Base-by-base conservation (phyloP, 2,329 filamentous ascomycete genomes). In the Pyricularia pennisetigena region DNA sequence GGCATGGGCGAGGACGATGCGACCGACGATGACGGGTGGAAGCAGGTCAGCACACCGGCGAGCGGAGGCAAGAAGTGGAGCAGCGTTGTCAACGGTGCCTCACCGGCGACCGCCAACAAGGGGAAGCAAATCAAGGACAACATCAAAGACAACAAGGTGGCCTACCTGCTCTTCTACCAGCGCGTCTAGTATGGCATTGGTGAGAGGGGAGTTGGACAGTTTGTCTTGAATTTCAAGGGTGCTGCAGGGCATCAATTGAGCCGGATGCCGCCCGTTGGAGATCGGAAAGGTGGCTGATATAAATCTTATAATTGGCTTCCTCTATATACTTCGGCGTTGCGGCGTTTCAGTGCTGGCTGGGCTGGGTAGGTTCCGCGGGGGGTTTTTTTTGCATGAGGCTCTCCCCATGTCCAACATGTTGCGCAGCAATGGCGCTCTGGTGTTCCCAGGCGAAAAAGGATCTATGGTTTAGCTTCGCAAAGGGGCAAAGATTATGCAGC, bases 111-210 rank as follows among this genome's bases (percentile, higher is more conserved):
- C 74, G 80, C 81, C 79, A 79, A 82, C 80, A 84, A 86, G 81
- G 72, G 82, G 74, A 83, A 86, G 79, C 78, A 87, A 78, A 71
- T 82, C 76, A 83, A 87, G 78, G 88, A 88, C 73, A 86, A 80
- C 72, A 85, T 91, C 75, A 93, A 92, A 79, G 94, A 98, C 78
- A 97, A 94, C 83, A 97, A 97, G 83, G 94, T 97, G 69, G 95
- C 95, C 4, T 99, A 99, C 79, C 87, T 99, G 72, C 81, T 99
- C 75, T 97, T 99, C 80, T 99, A 99, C 78, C 90, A 97, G 81
- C 88, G 88, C 74, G 86, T 95, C 70, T 86, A 72, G 68, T 68
- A 68, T 8, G 29, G 23, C n/a, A 49, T 4, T 41, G 28, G 66
- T n/a, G 12, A 49, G 35, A 16, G 35, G 23, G n/a, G 7, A 65